Evolutionary conservation across 192 early-diverging fungal species (phyloP), one percentile per base, ranked within the genome.

Genomic region (Polychytrium aggregatum): DNA sequence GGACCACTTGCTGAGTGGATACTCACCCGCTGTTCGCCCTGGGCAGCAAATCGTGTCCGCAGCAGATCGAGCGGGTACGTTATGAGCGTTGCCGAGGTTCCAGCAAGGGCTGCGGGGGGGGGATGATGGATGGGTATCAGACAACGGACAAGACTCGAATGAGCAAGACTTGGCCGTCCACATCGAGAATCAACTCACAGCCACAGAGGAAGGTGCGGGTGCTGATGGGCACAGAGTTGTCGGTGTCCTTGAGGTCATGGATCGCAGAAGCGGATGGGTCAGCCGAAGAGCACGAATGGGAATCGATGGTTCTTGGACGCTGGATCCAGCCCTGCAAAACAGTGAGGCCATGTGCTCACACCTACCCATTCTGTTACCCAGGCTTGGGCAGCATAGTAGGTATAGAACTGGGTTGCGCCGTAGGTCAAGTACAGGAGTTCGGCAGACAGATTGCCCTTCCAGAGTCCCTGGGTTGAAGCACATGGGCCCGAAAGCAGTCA

Each of bases 61-160:
- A 98, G 63, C 3, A 98, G 74, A 73, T 98, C 94, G 47, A 98
- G 83, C n/a, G 94, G 91, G 70, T 93, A 98, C 31, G 94, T 92
- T 0, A 60, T 55, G 0, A 79, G 48, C 2, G 92, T 95, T 11
- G 90, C 90, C 9, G 79, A 53, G 26, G 67, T 72, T 16, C 88
- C 94, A 9, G 88, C 82, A n/a, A 79, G 18, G 7, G 86, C 71
- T 41, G 46, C 0, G 9, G 36, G 18, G 6, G 30, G 22, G n/a
- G 48, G 26, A 30, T 24, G 14, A 25, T 22, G 13, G 5, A 57
- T 25, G 25, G 2, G n/a, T n/a, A n/a, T n/a, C n/a, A n/a, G n/a
- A n/a, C n/a, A n/a, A n/a, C n/a, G n/a, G n/a, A n/a, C n/a, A n/a
- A n/a, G n/a, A n/a, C n/a, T n/a, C n/a, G n/a, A n/a, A n/a, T n/a